Evolutionary conservation across 345 rosid genomes (phyloP), one percentile per base, ranked within the genome.

Genomic region (Gossypium sturtianum): DNA sequence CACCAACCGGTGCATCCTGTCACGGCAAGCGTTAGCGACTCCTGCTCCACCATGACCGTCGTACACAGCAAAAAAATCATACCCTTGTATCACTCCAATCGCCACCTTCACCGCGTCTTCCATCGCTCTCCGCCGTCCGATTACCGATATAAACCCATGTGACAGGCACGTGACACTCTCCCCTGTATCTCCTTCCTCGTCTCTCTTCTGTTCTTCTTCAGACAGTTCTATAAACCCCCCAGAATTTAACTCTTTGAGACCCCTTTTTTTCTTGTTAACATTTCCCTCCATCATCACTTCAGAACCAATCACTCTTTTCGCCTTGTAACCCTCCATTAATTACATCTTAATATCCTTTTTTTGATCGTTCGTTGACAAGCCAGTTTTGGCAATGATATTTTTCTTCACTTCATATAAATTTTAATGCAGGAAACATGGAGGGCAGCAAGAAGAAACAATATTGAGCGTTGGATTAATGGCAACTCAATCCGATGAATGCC

Each of bases 11-110:
- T 90, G 94, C 76, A 90, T 13, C 77, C 87, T 68, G 80, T 88
- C 88, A 54, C 75, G 74, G 15, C 89, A 88, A 9, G 83, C 89
- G 76, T 84, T 88, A 60, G 94, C 90, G 76, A 90, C 91, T 23
- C 59, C 72, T 1, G 87, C 45, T 13, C 94, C 94, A 3, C 94
- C 94, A 76, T 90, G 89, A 12, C 91, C 94, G 54, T 90, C 90
- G 16, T 81, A 89, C 15, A 89, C 91, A 19, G 87, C 93, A 20
- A 75, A 89, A 72, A 84, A 89, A 48, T 89, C 90, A 25, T 79
- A 87, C 60, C 53, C 60, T n/a, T 74, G 79, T 0, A 72, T 77
- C n/a, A 69, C 75, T 71, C 71, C 74, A 1, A 29, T 54, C 76
- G 66, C 87, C 68, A 78, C 86, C 27, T 78, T 84, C 82, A 83